These are phyloP conservation scores for Trebouxia gelatinosa DNA, from an alignment of 163 green algal species.

Conservation along the genomic window DNA sequence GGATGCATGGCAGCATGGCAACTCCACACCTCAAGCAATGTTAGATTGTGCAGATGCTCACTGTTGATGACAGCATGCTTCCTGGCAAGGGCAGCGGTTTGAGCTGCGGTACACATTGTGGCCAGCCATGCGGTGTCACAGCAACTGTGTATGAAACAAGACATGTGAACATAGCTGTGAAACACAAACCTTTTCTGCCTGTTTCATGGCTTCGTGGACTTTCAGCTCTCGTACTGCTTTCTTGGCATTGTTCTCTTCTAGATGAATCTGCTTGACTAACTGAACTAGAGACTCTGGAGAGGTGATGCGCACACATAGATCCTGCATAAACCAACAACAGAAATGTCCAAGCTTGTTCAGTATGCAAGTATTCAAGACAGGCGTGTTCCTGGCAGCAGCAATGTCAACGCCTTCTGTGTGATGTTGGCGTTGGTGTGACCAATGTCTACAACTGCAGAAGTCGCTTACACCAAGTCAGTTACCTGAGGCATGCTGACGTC, in stretches of 20 bases:
- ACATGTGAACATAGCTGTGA: neutral
- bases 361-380: neutral
- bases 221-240: neutral
- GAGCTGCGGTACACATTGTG: neutral
- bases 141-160: neutral
- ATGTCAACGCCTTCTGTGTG: neutral
- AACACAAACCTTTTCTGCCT: neutral
- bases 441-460: neutral
- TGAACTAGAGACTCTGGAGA: neutral
- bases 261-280: neutral
- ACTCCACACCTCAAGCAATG: neutral
- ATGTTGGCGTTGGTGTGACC: neutral
- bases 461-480: neutral
- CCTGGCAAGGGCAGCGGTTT: neutral
- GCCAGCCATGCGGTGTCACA: neutral
- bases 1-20: neutral
- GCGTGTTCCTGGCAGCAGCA: neutral
- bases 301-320: slow-evolving; percentile 4
- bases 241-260: neutral
- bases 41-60: neutral
- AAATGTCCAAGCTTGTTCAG: neutral
- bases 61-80: neutral
- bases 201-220: neutral
- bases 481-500: slow-evolving; percentile 10
- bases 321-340: neutral